Conservation (phyloP, 139 green algal species). For the Picochlorum sp. region DNA sequence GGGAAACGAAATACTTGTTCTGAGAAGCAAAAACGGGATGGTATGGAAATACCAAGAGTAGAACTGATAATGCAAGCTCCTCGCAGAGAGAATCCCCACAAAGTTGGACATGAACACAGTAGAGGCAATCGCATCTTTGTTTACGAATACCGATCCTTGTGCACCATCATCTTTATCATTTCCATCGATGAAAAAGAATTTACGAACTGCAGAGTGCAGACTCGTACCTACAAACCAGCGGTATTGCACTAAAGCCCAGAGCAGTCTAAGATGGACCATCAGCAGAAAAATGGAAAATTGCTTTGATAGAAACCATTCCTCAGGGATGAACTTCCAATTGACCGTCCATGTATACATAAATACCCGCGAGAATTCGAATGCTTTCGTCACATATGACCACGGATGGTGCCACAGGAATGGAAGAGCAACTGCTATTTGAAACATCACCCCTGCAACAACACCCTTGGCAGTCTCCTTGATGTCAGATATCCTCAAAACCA, state of each 20-base stretch:
- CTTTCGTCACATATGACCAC: constrained; percentile 38
- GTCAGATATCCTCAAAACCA: constrained; percentile 45
- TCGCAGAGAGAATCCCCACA: constrained; percentile 60
- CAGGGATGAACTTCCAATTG: constrained; percentile 75
- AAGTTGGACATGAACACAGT: constrained; percentile 68
- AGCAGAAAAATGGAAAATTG: constrained; percentile 49
- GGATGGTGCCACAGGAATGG: constrained; percentile 56
- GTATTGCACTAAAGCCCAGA: constrained; percentile 44
- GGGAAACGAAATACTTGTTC: background rate
- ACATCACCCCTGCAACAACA: constrained; percentile 12
- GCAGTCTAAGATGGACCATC: constrained; percentile 39
- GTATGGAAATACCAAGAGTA: constrained; percentile 80
- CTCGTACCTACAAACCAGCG: constrained; percentile 31
- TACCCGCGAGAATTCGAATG: constrained; percentile 68
- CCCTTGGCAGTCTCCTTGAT: constrained; percentile 5
- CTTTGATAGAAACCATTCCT: constrained; percentile 53
- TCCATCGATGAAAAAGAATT: constrained; percentile 1
- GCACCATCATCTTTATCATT: background rate
- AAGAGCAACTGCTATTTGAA: constrained; percentile 48
- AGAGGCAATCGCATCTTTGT: background rate
- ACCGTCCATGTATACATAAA: constrained; percentile 76
- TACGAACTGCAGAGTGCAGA: background rate
- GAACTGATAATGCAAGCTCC: constrained; percentile 84
- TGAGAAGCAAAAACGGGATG: constrained; percentile 62
- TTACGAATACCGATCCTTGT: background rate